Base-by-base conservation (phyloP, 2,329 filamentous ascomycete species). In the Aureobasidium sp. region DNA sequence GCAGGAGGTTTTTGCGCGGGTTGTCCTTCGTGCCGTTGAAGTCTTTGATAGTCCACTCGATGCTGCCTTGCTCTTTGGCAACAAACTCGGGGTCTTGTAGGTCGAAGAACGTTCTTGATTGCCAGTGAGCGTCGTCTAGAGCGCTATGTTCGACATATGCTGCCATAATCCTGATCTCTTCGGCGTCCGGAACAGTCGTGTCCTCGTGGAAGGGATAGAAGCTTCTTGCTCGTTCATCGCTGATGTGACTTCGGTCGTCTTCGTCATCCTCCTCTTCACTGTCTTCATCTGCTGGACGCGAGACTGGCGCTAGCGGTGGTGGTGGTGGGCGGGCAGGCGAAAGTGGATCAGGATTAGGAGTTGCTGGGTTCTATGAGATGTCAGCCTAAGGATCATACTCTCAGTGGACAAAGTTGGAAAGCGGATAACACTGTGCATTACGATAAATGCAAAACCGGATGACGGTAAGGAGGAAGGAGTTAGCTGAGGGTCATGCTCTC, bases 1-100 rank as follows among this genome's bases (percentile, higher is more conserved):
- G 84, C 65, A 86, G 75, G 44, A 79, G 76, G 41, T 81, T 79
- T 46, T 78, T 78, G 68, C 86, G 86, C 2, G 84, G 84, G 3
- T 79, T 79, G 53, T 86, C 82, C 56, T 77, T 80, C 13, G 83
- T 86, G 53, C 84, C 84, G 64, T 85, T 82, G 67, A 85, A 82
- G 44, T 78, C 76, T 36, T 82, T 79, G 47, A 87, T 76, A 51
- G 76, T 74, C 84, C 84, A 87, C 20, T 83, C 79, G 29, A 87
- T 78, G 36, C 81, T 79, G 44, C 82, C 81, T 63, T 78, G 81
- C 64, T 80, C 79, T n/a, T 73, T 71, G 7, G 82, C 78, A 12
- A 73, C 73, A 65, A 84, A 79, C 63, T 86, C 83, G 0, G 83
- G 82, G 65, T 87, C 84, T 7, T 85, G 78, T 9, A 85, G 72